Base-by-base conservation (phyloP, 1,139 yeast species). In the Debaryomyces coudertii region DNA sequence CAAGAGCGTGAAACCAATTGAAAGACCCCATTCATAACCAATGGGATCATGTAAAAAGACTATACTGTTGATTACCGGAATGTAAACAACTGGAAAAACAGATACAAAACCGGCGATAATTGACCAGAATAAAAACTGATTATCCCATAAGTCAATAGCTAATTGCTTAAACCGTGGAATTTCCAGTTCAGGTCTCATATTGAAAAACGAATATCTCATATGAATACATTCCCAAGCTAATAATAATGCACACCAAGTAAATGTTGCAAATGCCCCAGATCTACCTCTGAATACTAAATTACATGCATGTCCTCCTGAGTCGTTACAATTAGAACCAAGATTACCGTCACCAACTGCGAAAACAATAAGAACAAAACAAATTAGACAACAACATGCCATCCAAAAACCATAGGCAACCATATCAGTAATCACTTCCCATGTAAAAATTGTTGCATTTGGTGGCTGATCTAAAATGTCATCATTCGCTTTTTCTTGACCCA, bases 201-300 rank as follows among this genome's bases (percentile, higher is more conserved):
- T 69, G 66, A 89, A 88, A 53, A 90, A 73, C 0, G 96, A 88
- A 55, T 84, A 75, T 50, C 84, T 73, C 66, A 86, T 74, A 61
- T 89, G 93, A 49, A 88, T 77, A 58, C 92, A 90, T 67, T 90
- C 96, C 96, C 96, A 89, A 1, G 96, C 96, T 47, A 89, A 73
- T 24, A 90, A 67, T 51, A 90, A 77, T 3, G 95, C 86, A 69
- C 95, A 82, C 96, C 97, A 90, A 1, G 96, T 90, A 85, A 90
- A 85, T 5, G 85, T 82, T 3, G 87, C 89, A 69, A 90, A 90
- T 0, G 95, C 79, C 3, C 88, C 81, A 2, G 96, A 82, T 62
- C 97, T 82, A 4, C 92, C 92, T 57, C 81, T 75, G 69, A 85
- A 89, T 4, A 90, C 96, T 52, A 76, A 69, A 41, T 69, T 60